Percentiles rank a stretch among this genome's conserved stretches.
Evolutionary conservation across 257 asterid species (phyloP).

Genomic region (Solanum appendiculatum): DNA sequence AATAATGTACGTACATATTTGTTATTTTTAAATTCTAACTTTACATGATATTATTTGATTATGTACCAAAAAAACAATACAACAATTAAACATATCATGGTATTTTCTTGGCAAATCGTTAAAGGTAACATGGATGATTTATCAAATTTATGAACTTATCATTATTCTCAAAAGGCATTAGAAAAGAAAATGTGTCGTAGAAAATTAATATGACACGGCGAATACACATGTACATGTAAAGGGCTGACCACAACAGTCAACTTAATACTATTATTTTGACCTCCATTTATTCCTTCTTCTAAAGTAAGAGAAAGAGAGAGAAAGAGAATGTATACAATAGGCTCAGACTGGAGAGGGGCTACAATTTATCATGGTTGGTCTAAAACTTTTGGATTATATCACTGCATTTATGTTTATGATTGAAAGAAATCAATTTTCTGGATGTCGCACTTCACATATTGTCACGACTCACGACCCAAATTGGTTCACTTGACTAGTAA

Average conservation of each 20-base stretch:
- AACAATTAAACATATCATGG: too few relatives aligned
- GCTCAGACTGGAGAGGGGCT: background rate
- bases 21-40: too few relatives aligned
- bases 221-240: background rate
- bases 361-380: background rate
- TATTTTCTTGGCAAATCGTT: too few relatives aligned
- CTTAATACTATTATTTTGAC: background rate
- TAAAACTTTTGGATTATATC: background rate
- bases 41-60: too few relatives aligned
- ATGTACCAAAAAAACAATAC: too few relatives aligned
- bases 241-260: background rate
- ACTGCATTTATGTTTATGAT: background rate
- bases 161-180: too few relatives aligned
- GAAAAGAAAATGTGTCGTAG: background rate
- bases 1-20: too few relatives aligned
- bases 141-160: too few relatives aligned
- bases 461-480: too few relatives aligned
- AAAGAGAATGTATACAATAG: background rate
- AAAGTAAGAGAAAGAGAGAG: background rate
- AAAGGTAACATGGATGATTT: too few relatives aligned
- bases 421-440: background rate
- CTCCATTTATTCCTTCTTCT: background rate
- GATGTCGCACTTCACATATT: background rate
- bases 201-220: background rate
- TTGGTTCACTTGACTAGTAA: too few relatives aligned